phyloP scores from a whole-genome alignment of 1,284 basidiomycete genomes.

The Ganoderma leucocontextum region DNA sequence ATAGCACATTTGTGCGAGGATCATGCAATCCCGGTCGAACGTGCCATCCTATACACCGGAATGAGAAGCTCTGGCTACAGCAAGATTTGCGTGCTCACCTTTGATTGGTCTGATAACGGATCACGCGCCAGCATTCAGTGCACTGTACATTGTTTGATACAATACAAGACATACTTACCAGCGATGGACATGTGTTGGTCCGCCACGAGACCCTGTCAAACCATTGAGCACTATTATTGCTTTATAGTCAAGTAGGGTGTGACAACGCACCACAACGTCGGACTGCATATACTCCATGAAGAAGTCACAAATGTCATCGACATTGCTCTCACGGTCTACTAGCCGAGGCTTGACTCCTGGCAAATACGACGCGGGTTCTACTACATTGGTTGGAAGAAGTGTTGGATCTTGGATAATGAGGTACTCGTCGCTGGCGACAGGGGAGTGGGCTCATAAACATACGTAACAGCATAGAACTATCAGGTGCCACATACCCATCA shows the following conservation, averaged over 20 bases:
- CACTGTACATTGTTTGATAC: neutral
- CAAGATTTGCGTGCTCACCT: conserved; percentile 46
- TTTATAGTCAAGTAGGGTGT: too few relatives aligned
- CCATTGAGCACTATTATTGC: conserved; percentile 5
- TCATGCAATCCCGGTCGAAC: conserved; percentile 65
- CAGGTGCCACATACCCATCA: conserved; percentile 60
- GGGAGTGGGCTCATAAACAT: neutral
- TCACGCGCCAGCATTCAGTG: neutral
- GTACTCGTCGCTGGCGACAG: conserved; percentile 43
- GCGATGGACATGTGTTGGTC: conserved; percentile 77
- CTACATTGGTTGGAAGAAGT: conserved; percentile 57
- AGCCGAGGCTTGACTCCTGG: conserved; percentile 36
- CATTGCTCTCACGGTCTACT: conserved; percentile 56
- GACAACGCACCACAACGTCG: conserved; percentile 66
- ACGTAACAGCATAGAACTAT: neutral
- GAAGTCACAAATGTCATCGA: conserved; percentile 83
- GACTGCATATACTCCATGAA: conserved; percentile 86
- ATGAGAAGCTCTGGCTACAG: neutral
- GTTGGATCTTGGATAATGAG: conserved; percentile 48
- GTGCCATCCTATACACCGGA: conserved; percentile 61
- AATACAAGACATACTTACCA: conserved; percentile 46
- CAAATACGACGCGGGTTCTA: conserved; percentile 63
- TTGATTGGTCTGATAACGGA: conserved; percentile 64
- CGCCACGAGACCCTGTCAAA: conserved; percentile 65
- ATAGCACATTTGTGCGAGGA: conserved; percentile 71